Base-by-base conservation (phyloP, 768 basidiomycete species). In the Tricholoma terreum region DNA sequence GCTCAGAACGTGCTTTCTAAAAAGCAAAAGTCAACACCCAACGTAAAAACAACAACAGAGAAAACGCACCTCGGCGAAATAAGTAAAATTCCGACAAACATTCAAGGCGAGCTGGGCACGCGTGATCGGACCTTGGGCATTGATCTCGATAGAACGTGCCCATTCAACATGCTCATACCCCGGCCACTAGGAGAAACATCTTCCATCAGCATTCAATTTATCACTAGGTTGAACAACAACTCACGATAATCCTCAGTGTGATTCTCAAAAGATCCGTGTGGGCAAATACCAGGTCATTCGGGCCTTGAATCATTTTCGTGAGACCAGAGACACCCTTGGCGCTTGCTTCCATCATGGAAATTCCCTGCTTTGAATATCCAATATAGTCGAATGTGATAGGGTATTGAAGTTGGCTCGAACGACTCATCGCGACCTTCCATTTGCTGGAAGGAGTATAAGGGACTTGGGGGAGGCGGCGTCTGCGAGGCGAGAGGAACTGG, bases 131-230 rank as follows among this genome's bases (percentile, higher is more conserved):
- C 75, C 69, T 19, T 58, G 56, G 0, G 65, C 54, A 36, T 66
- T 66, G 12, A 79, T 54, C 4, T 74, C 71, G 30, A 81, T 66
- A 15, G 65, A 56, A 33, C 72, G 72, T 21, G 60, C 57, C 71
- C 73, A 78, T n/a, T 75, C 67, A 54, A 76, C 49, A 54, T 75
- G 69, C 14, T 70, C 69, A 54, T 80, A 81, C 4, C 78, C 79
- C n/a, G 78, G 79, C 79, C 78, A 81, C 79, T 81, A 53, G 2
- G 56, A 11, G 31, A 22, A 38, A 30, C 17, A 33, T 15, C 12
- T 30, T 11, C 34, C 9, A 17, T 50, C 33, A 46, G 31, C 6
- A 27, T 43, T 14, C 21, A 43, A 45, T 50, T 14, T 0, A 3
- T n/a, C 7, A 36, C 7, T 7, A 50, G 5, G 21, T 22, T 14